Evolutionary conservation across 2,329 filamentous ascomycete genomes (phyloP), one percentile per base, ranked within the genome.

Genomic region (Trichophyton schoenleinii): DNA sequence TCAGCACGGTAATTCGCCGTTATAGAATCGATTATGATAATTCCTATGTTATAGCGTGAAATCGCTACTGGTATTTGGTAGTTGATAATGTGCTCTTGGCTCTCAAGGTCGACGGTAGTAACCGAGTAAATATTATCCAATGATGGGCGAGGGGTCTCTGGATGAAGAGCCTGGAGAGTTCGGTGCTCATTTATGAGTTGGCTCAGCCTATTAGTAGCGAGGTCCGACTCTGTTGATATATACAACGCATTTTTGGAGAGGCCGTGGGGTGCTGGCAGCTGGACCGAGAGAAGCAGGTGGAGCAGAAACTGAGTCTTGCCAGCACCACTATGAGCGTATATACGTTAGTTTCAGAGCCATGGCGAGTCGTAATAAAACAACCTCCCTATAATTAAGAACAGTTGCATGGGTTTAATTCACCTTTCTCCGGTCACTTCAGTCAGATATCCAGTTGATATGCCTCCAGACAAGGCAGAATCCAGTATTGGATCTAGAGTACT

Each of bases 241-340:
- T 99, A 99, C 41, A 99, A 80, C 0, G 89, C 87, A n/a, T 85
- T 81, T 63, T 85, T 84, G 42, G 82, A 82, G 0, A 91, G 80
- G 4, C 89, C 90, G 48, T 80, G 79, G 0, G 89, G 88, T 0
- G 84, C 76, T 1, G 88, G 85, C 3, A 97, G 85, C 73, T 99
- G 94, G 15, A 87, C 86, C 36, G 91, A 82, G 38, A 97, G 84
- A 52, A 95, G 85, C 31, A 99, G 81, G 22, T 87, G 86, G 31
- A 97, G 82, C 31, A 97, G 85, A 69, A 96, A 84, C 73, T 99
- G 94, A 1, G 94, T 96, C 80, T 99, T 99, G 69, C 92, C 94
- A 66, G 86, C 88, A 68, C 91, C 94, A 70, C 86, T 88, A 6
- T 31, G 28, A 6, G 5, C 6, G 66, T 20, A 31, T 58, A 18